phyloP scores from a whole-genome alignment of 805 yeast species.

The Yamadazyma ubonensis region DNA sequence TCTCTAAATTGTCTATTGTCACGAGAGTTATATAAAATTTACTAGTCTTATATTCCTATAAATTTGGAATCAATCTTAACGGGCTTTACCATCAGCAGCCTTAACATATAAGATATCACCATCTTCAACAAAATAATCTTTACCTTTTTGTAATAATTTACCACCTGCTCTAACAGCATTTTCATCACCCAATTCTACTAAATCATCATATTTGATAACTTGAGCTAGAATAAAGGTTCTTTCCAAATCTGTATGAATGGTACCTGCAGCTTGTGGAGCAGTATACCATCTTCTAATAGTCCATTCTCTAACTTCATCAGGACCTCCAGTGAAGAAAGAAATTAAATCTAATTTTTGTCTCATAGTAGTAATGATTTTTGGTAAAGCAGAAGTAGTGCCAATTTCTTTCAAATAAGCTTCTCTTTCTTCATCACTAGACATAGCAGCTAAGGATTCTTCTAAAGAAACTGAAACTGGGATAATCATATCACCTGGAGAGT shows the following conservation, averaged over 20 bases:
- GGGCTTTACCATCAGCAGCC: conserved; percentile 88
- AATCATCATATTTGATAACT: conserved; percentile 81
- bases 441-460: conserved; percentile 86
- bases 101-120: conserved; percentile 91
- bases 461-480: conserved; percentile 91
- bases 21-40: neutral
- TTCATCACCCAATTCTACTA: conserved; percentile 74
- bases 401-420: conserved; percentile 70
- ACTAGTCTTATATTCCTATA: no score
- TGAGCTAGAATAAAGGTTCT: conserved; percentile 94
- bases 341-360: conserved; percentile 82
- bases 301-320: conserved; percentile 98
- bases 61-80: no score
- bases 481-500: conserved; percentile 82
- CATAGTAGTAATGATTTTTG: conserved; percentile 83
- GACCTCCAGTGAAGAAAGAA: conserved; percentile 94
- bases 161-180: conserved; percentile 82
- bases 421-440: conserved; percentile 83
- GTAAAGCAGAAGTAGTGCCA: conserved; percentile 78
- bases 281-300: conserved; percentile 87
- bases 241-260: conserved; percentile 92
- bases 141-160: conserved; percentile 87
- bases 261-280: conserved; percentile 99
- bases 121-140: conserved; percentile 91
- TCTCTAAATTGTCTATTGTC: no score